A percentile compares a stretch with the other conserved stretches of the same genome.
phyloP scores from a whole-genome alignment of 2,329 filamentous ascomycete species.

The Fusarium sp. region DNA sequence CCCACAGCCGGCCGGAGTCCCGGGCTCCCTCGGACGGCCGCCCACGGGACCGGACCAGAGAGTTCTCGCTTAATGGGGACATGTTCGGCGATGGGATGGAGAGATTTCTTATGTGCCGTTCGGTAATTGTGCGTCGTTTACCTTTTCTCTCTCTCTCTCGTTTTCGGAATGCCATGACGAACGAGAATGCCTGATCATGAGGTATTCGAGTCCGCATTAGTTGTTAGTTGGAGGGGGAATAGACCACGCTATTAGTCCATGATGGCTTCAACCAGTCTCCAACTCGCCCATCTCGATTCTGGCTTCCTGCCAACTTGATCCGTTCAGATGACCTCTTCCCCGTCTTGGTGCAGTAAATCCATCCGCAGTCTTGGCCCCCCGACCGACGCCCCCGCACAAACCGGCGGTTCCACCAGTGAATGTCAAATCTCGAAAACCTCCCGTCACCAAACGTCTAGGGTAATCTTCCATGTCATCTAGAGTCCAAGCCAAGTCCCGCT shows the following conservation, averaged over 20 bases:
- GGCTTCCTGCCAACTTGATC: neutral
- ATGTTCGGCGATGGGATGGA: constrained; percentile 27
- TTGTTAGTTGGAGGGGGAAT: no score
- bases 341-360: constrained; percentile 3
- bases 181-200: neutral
- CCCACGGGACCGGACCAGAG: constrained; percentile 21
- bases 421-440: neutral
- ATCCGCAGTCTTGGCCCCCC: constrained; percentile 19
- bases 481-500: neutral
- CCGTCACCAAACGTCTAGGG: constrained; percentile 16
- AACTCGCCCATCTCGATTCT: neutral
- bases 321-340: constrained; percentile 12
- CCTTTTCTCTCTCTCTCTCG: neutral
- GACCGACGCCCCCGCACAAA: constrained; percentile 12
- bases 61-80: constrained; percentile 25
- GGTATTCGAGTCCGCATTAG: neutral
- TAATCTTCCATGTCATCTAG: neutral
- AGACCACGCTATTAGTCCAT: neutral
- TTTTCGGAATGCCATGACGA: neutral
- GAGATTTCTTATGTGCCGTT: neutral
- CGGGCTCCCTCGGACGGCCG: constrained; percentile 18
- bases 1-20: constrained; percentile 34
- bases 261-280: neutral
- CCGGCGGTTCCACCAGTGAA: constrained; percentile 1
- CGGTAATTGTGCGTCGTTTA: neutral